Conservation (phyloP, 2,329 filamentous ascomycete species). For the Coniella lustricola region DNA sequence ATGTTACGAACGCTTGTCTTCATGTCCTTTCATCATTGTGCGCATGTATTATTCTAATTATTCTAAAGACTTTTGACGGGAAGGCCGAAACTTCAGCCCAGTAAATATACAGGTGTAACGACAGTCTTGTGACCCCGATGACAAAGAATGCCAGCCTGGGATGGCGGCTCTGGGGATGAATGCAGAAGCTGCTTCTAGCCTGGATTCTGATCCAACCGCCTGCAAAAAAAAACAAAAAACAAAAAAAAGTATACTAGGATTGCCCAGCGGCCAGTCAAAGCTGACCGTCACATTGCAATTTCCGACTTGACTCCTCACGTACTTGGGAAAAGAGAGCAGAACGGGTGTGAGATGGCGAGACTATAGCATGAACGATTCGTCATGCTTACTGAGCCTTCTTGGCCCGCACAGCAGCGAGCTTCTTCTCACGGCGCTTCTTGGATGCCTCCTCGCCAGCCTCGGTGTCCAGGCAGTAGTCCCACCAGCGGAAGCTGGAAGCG, state of each 20-base stretch:
- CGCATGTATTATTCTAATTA: slow-evolving; percentile 17
- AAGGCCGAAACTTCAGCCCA: neutral
- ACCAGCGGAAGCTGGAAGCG: slow-evolving; percentile 96
- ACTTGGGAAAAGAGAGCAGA: neutral
- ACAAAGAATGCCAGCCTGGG: neutral
- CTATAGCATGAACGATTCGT: neutral
- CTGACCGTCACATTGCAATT: no score
- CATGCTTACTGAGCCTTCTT: slow-evolving; percentile 59
- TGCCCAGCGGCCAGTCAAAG: no score
- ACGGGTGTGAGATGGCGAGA: neutral
- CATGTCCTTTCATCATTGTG: slow-evolving; percentile 1
- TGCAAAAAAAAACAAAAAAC: no score
- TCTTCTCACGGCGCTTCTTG: slow-evolving; percentile 74
- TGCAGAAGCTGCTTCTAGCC: neutral
- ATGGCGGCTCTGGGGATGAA: neutral
- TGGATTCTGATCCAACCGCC: no score
- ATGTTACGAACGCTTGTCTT: neutral
- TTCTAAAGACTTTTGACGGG: slow-evolving; percentile 12
- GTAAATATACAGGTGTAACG: slow-evolving; percentile 8
- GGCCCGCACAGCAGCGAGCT: slow-evolving; percentile 56
- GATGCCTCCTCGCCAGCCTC: slow-evolving; percentile 84
- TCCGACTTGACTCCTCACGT: no score
- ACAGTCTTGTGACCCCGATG: neutral
- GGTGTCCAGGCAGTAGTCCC: slow-evolving; percentile 91
- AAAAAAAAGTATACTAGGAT: no score